Base-by-base conservation (phyloP, 768 basidiomycete genomes). In the Amanita polypyramis region DNA sequence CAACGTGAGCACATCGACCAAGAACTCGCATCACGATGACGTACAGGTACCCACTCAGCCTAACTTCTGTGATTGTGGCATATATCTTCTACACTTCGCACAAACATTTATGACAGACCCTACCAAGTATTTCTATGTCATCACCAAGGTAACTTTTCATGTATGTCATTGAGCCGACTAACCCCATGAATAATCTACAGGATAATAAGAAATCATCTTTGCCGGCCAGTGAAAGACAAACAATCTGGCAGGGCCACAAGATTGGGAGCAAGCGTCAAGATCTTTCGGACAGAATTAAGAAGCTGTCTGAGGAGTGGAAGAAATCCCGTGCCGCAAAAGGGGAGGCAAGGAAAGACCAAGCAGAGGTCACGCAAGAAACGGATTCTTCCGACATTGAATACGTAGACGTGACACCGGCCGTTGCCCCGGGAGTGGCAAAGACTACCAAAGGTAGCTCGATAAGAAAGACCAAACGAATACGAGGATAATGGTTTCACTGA, bases 41-140 rank as follows among this genome's bases (percentile, higher is more conserved):
- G 39, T 34, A 2, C 54, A 95, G 90, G 89, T 93, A 3, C 95
- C 95, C 3, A 68, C 70, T 19, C 96, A 99, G 59, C 79, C 80
- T 12, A 97, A 98, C 59, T 88, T 71, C 53, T 88, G 82, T 58
- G 94, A 97, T 61, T 99, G 96, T 55, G 96, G 96, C 5, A 61
- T 96, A 23, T 99, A 89, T 62, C 72, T 98, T 10, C 69, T 98
- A 9, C 92, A 98, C 58, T 90, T 90, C 43, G 85, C 82, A 6
- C 70, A 80, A 55, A 78, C 76, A 0, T 88, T 98, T 58, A 76
- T 96, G 63, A 65, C 59, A 6, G 65, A 84, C 45, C 85, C 90
- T 0, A 57, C 62, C 0, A 58, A 64, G 14, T 77, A 81, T 49
- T 67, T 70, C 45, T 53, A 68, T 7, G 63, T 72, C 27, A 82